Evolutionary conservation across 139 green algal species (phyloP), one percentile per base, ranked within the genome.

Genomic region (Yamagishiella unicocca): DNA sequence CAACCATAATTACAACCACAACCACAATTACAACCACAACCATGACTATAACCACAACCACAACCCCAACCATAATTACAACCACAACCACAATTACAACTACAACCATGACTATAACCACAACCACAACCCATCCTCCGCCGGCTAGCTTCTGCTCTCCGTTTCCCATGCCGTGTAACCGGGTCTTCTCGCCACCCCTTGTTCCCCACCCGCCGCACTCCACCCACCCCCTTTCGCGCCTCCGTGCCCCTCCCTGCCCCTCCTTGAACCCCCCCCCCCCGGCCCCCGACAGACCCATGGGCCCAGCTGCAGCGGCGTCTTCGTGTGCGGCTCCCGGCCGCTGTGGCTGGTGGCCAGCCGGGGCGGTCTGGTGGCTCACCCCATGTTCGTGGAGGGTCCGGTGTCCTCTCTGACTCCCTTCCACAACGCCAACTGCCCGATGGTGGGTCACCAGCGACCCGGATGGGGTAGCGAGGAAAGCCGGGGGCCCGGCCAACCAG

Each of bases 361-460:
- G 1, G 94, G 96, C 29, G 83, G 78, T 8, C 77, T 98, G 31
- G 33, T 94, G 76, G 33, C 88, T 17, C 95, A 98, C 68, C 92
- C 89, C 2, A 92, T 93, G 86, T 81, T 90, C 25, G 22, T 78
- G 4, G 87, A 93, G 25, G 89, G 83, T 5, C 21, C 87, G 6
- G 87, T 96, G 7, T 72, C 83, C 3, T 85, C 88, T 0, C 96
- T 99, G 76, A 95, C 96, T 2, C 85, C 95, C 27, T 99, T 99
- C 90, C 95, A 99, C 94, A 98, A 98, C 85, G 70, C 92, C 74
- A 97, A 98, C 90, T 98, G 95, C 76, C 90, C 92, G 25, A 85
- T 93, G 78, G 93, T 93, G 38, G 6, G 90, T 66, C 5, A 4
- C 55, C 19, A 24, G 55, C 21, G 2, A 10, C 5, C 62, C 62